Percentiles rank a stretch among this genome's conserved stretches.
phyloP scores from a whole-genome alignment of 176 grass and related monocot genomes.

The barley (Hordeum vulgare) region DNA sequence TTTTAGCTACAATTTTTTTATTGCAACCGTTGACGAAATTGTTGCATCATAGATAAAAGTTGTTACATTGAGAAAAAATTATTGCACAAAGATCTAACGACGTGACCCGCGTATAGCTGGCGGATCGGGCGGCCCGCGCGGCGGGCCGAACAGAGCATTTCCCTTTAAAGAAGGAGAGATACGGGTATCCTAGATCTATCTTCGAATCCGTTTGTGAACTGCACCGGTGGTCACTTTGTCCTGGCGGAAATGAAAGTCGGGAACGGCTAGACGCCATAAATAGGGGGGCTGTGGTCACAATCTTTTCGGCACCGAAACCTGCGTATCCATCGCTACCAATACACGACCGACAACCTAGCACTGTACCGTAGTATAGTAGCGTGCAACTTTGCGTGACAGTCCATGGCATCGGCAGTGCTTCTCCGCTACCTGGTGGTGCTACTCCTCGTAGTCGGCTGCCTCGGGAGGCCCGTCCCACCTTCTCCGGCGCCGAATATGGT shows the following conservation, averaged over 20 bases:
- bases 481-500: neutral
- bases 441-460: neutral
- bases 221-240: neutral
- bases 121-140: no score
- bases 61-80: no score
- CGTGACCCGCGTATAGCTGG: no score
- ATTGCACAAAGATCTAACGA: no score
- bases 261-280: neutral
- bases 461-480: neutral
- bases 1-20: no score
- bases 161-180: no score
- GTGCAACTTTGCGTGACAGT: no score
- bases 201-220: neutral
- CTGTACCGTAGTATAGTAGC: no score
- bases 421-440: neutral
- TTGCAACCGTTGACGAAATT: no score
- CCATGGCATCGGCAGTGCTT: neutral
- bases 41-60: no score
- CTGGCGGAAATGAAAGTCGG: neutral
- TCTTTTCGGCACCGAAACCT: neutral
- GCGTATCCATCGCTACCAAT: neutral
- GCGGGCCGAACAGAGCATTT: no score
- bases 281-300: neutral
- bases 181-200: neutral
- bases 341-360: neutral